Evolutionary conservation across 352 stramenopile genomes (phyloP).

Genomic region (Globisporangium solare): DNA sequence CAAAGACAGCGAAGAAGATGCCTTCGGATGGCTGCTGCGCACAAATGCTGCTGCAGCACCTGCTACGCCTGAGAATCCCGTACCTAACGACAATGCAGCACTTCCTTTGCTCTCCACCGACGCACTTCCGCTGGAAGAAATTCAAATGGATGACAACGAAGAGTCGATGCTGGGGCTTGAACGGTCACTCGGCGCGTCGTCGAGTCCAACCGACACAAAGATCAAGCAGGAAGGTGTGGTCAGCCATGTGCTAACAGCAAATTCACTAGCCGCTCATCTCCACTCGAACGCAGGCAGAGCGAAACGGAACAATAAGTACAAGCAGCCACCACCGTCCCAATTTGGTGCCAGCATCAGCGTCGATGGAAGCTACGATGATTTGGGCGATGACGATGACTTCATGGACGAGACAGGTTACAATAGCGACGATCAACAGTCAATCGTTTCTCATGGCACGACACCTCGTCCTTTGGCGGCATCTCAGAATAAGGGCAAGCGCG

Average conservation of each 20-base stretch:
- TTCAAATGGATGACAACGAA: conserved; percentile 25
- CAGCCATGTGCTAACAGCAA: conserved; percentile 3
- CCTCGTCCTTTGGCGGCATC: conserved; percentile 6
- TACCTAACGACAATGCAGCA: neutral
- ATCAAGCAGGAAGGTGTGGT: conserved; percentile 9
- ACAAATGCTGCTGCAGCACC: conserved; percentile 18
- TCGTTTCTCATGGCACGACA: neutral
- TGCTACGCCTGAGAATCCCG: too few relatives aligned
- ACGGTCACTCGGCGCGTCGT: too few relatives aligned
- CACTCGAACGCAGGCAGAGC: conserved; percentile 12
- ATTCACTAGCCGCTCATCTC: conserved; percentile 19
- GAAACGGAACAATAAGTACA: conserved; percentile 5
- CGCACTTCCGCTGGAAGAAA: conserved; percentile 34
- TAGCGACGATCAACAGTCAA: conserved; percentile 2
- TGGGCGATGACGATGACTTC: conserved; percentile 11
- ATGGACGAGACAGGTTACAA: conserved; percentile 3
- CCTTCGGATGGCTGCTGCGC: conserved; percentile 54
- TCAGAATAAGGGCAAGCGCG: conserved; percentile 4
- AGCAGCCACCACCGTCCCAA: neutral
- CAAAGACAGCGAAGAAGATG: conserved; percentile 51
- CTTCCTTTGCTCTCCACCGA: conserved; percentile 12
- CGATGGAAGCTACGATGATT: conserved; percentile 21
- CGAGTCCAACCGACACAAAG: neutral
- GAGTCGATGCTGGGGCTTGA: neutral
- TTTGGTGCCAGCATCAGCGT: conserved; percentile 6